A percentile compares a stretch with the other conserved stretches of the same genome.
Evolutionary conservation across 1,284 basidiomycete species (phyloP).

Genomic region (Puccinia horiana): DNA sequence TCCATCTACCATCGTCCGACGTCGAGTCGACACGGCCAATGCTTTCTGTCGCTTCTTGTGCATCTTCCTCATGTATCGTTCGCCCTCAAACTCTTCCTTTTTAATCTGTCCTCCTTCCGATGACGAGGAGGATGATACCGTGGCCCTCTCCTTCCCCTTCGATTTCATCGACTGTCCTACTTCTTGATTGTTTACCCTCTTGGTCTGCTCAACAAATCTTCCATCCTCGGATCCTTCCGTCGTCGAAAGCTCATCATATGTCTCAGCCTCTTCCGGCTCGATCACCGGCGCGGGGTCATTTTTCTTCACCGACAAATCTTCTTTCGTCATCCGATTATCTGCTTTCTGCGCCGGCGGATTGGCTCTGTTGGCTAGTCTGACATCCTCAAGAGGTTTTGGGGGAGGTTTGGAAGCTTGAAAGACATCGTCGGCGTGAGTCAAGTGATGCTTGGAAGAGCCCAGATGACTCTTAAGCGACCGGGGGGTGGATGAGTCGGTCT

Average conservation of each 20-base stretch:
- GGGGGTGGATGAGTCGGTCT: not conserved
- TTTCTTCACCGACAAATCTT: not conserved
- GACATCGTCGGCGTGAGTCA: not conserved
- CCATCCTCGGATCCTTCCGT: not conserved
- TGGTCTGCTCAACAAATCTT: not conserved
- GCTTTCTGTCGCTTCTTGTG: slow-evolving; percentile 48
- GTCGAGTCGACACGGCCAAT: not conserved
- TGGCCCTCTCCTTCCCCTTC: not conserved
- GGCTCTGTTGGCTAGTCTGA: not conserved
- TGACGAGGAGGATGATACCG: not conserved
- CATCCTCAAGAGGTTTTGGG: not conserved
- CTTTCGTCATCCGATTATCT: not conserved
- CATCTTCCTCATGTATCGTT: slow-evolving; percentile 50
- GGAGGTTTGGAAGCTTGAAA: not conserved
- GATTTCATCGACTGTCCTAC: not conserved
- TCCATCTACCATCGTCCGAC: too few species aligned
- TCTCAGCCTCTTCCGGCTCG: not conserved
- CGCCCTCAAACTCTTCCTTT: slow-evolving; percentile 49
- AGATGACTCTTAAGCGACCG: not conserved
- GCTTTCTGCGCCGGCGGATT: not conserved
- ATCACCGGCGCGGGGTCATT: not conserved
- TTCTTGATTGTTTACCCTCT: not conserved
- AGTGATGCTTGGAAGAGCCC: not conserved
- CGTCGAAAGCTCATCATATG: not conserved
- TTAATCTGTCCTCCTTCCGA: not conserved